A percentile compares a stretch with the other conserved stretches of the same genome.
Conservation (phyloP, 768 basidiomycete species). For the Phallus indusiatus region DNA sequence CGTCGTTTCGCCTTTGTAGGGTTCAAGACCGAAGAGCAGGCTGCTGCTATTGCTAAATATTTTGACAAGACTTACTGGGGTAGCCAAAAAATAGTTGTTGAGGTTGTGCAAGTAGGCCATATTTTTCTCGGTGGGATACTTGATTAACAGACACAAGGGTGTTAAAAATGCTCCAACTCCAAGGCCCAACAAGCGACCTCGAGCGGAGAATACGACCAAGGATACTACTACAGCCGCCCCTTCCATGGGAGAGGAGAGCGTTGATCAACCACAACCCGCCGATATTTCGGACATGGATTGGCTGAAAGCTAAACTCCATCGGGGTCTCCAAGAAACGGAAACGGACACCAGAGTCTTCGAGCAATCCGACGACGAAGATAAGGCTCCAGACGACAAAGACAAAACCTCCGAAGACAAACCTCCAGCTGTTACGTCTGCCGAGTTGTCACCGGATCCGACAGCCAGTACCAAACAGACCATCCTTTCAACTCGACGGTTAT, state of each 20-base stretch:
- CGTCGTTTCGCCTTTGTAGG: constrained; percentile 91
- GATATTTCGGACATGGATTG: constrained; percentile 63
- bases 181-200: constrained; percentile 61
- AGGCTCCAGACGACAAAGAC: constrained; percentile 8
- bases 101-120: constrained; percentile 61
- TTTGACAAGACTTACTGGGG: constrained; percentile 80
- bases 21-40: constrained; percentile 73
- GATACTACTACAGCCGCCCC: constrained; percentile 1
- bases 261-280: constrained; percentile 1
- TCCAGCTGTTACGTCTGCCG: not conserved
- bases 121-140: constrained; percentile 3
- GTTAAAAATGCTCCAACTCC: constrained; percentile 59
- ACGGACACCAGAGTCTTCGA: constrained; percentile 40
- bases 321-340: constrained; percentile 30
- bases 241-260: constrained; percentile 19
- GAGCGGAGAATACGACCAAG: constrained; percentile 14
- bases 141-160: constrained; percentile 33
- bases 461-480: constrained; percentile 39
- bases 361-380: constrained; percentile 52
- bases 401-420: not conserved
- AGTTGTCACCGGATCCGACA: constrained; percentile 9
- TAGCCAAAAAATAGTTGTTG: constrained; percentile 65
- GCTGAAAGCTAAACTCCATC: constrained; percentile 61
- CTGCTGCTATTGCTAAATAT: constrained; percentile 66
- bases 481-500: constrained; percentile 67